Evolutionary conservation across 2,329 filamentous ascomycete genomes (phyloP), one percentile per base, ranked within the genome.

Genomic region (Fusarium fujikuroi): DNA sequence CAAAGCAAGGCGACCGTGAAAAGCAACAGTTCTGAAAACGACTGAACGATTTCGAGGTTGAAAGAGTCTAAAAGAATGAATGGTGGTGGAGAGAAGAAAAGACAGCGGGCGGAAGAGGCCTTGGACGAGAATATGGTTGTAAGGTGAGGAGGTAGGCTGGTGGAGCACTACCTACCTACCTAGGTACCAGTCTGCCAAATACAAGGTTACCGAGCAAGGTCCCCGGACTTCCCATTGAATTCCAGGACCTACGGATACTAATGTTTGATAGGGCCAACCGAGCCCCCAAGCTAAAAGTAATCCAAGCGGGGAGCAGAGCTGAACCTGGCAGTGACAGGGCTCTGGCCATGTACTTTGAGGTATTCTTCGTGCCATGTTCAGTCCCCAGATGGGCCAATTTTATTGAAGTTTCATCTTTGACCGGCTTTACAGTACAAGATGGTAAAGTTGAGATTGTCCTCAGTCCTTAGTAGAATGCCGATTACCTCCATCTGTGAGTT

Each of bases 241-340:
- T 60, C 32, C 39, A 69, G 56, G 59, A 64, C 44, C 53, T 64
- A n/a, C n/a, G n/a, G n/a, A n/a, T n/a, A 23, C 57, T 61, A 62
- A 43, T 34, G 60, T 72, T 65, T 74, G 68, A 74, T 74, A 74
- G 71, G 72, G 71, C 71, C 60, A 69, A 74, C 56, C 68, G 71
- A 58, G 59, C 56, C 59, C 56, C 50, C 57, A 60, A 60, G 66
- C 49, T 57, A 46, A 63, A 32, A 57, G 40, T 32, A 34, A 54
- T 64, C 69, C 69, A 40, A 70, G 60, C 25, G 50, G 47, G 46
- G 37, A 43, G 39, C n/a, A 56, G 53, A 67, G 67, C 69, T 71
- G 52, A 54, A 63, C 68, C 63, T 60, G 47, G 66, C 66, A 64
- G 71, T 61, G 66, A 28, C 53, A 53, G 40, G 37, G 39, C 52